These are phyloP conservation scores for Globisporangium nunn DNA, from an alignment of 352 stramenopile genomes.

Conservation along the genomic window DNA sequence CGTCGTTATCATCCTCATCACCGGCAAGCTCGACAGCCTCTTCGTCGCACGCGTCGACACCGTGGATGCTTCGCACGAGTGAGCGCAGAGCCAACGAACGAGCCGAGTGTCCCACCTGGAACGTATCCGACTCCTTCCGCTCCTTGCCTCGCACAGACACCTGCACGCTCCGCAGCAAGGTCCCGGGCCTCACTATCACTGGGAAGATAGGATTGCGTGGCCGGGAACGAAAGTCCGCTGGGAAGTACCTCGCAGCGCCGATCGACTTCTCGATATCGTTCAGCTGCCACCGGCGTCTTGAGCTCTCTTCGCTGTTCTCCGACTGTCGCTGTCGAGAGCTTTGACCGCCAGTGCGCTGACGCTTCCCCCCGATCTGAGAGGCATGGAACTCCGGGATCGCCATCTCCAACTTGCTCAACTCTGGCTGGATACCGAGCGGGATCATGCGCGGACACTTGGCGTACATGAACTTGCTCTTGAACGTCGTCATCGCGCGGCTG, in stretches of 20 bases:
- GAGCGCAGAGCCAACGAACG: constrained; percentile 36
- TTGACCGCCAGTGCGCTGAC: constrained; percentile 10
- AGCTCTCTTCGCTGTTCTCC: constrained; percentile 4
- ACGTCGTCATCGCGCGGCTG: constrained; percentile 76
- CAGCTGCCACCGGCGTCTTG: constrained; percentile 36
- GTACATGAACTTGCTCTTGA: constrained; percentile 88
- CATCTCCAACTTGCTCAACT: constrained; percentile 53
- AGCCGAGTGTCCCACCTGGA: constrained; percentile 30
- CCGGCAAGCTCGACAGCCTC: constrained; percentile 3
- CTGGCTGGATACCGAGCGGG: constrained; percentile 36
- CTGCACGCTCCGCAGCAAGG: constrained; percentile 29
- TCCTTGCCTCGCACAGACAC: constrained; percentile 4
- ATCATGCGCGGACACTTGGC: constrained; percentile 70
- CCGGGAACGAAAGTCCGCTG: constrained; percentile 23
- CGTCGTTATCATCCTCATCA: neutral
- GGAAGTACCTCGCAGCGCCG: constrained; percentile 35
- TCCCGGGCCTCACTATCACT: constrained; percentile 26
- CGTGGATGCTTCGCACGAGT: constrained; percentile 48
- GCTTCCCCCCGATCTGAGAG: constrained; percentile 62
- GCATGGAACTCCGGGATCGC: constrained; percentile 76
- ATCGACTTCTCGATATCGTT: constrained; percentile 60
- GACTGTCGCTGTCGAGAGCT: constrained; percentile 2
- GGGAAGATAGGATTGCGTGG: constrained; percentile 33
- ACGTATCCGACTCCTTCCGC: constrained; percentile 15
- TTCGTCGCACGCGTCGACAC: constrained; percentile 23